phyloP scores from a whole-genome alignment of 129 eudicot genomes.

The Heracleum sosnowskyi region DNA sequence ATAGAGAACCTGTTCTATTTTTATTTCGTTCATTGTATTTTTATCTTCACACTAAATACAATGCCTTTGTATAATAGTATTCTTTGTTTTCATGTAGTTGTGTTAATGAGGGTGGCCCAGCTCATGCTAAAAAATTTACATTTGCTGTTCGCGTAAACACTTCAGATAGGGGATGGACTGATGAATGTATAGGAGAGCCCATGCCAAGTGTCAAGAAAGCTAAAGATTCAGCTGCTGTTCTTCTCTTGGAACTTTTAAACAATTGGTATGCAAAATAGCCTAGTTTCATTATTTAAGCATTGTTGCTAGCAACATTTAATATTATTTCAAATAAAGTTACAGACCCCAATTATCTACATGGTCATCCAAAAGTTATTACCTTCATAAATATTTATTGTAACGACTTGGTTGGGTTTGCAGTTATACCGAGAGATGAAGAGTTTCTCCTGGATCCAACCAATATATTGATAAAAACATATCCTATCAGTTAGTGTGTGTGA shows the following conservation, averaged over 20 bases:
- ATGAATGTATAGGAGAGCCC: slow-evolving; percentile 92
- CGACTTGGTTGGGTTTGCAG: no score
- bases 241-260: slow-evolving; percentile 77
- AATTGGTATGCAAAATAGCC: slow-evolving; percentile 48
- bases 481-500: no score
- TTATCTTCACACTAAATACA: not conserved
- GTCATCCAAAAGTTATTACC: no score
- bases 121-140: slow-evolving; percentile 89
- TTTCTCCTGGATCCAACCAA: no score
- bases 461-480: no score
- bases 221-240: slow-evolving; percentile 98
- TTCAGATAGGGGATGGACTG: slow-evolving; percentile 90
- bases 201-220: slow-evolving; percentile 99
- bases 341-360: not conserved
- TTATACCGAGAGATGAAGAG: no score
- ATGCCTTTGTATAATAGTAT: not conserved
- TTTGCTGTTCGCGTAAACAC: slow-evolving; percentile 88
- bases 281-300: not conserved
- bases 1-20: not conserved
- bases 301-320: not conserved
- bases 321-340: not conserved
- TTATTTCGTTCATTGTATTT: not conserved
- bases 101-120: slow-evolving; percentile 93
- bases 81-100: slow-evolving; percentile 40
- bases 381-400: no score